Conservation (phyloP, 1,284 basidiomycete genomes). For the Gymnopus androsaceus region DNA sequence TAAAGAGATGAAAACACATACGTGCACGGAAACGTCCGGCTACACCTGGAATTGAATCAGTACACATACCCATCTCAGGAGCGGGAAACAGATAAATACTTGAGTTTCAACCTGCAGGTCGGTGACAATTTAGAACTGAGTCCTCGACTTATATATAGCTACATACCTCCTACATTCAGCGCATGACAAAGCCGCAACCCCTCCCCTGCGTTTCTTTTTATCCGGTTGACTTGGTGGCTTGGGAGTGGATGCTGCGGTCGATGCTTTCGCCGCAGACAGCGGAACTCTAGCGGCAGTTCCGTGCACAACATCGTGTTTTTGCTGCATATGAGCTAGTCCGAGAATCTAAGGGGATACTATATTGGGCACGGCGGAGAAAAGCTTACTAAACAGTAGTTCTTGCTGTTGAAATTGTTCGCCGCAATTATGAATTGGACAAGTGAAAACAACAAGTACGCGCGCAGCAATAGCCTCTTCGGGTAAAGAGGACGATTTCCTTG, state of each 20-base stretch:
- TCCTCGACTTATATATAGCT: background rate
- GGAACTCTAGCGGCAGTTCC: constrained; percentile 11
- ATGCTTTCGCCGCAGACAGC: constrained; percentile 9
- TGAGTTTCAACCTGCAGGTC: constrained; percentile 56
- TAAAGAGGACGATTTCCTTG: background rate
- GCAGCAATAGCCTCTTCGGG: constrained; percentile 2
- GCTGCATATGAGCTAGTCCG: constrained; percentile 5
- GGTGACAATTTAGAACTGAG: background rate
- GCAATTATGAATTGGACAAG: constrained; percentile 8
- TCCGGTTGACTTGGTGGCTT: constrained; percentile 8
- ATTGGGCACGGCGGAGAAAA: background rate
- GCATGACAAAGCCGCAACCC: constrained; percentile 8
- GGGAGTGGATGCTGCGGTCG: background rate
- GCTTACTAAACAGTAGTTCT: constrained; percentile 3
- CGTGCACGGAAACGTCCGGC: constrained; percentile 59
- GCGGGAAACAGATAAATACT: constrained; percentile 37
- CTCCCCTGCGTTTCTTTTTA: constrained; percentile 10
- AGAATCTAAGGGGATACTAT: background rate
- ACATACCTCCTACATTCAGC: constrained; percentile 62
- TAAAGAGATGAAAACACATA: background rate
- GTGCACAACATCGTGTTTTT: constrained; percentile 11
- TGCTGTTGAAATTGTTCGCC: constrained; percentile 9
- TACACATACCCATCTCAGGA: background rate
- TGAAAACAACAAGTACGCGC: constrained; percentile 3
- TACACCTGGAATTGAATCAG: constrained; percentile 44